A percentile compares a stretch with the other conserved stretches of the same genome.
phyloP scores from a whole-genome alignment of 805 yeast genomes.

The Starmera caribaea region DNA sequence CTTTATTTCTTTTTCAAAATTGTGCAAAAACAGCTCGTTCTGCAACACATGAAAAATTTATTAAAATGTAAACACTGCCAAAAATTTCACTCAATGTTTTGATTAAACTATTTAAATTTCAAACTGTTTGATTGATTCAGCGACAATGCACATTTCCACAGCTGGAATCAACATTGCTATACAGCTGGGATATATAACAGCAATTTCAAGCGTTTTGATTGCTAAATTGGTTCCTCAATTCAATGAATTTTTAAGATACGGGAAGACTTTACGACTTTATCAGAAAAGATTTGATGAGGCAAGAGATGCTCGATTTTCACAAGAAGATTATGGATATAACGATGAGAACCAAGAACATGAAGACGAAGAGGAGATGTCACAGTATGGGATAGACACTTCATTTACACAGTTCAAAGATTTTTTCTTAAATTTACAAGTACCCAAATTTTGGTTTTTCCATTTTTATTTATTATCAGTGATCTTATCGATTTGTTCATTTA shows the following conservation, averaged over 20 bases:
- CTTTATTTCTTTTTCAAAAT: too few species aligned
- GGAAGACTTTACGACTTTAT: slow-evolving; percentile 28
- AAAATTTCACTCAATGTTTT: too few species aligned
- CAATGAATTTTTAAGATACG: slow-evolving; percentile 32
- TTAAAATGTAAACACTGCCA: too few species aligned
- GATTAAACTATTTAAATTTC: too few species aligned
- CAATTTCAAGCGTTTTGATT: slow-evolving; percentile 15
- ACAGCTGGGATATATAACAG: not conserved
- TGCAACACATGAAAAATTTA: too few species aligned
- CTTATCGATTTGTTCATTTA: slow-evolving; percentile 17
- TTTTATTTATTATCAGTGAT: slow-evolving; percentile 42
- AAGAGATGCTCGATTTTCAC: slow-evolving; percentile 3
- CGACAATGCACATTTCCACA: too few species aligned
- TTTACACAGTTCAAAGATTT: slow-evolving; percentile 1
- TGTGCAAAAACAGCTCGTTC: too few species aligned
- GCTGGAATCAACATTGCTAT: not conserved
- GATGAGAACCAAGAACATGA: too few species aligned
- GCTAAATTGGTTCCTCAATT: slow-evolving; percentile 23
- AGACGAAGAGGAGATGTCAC: too few species aligned
- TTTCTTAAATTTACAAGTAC: slow-evolving; percentile 35
- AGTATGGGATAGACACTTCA: too few species aligned
- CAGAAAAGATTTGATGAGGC: slow-evolving; percentile 1
- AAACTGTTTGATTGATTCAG: too few species aligned
- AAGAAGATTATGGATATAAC: not conserved
- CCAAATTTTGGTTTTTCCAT: slow-evolving; percentile 54